Base-by-base conservation (phyloP, 1,139 yeast species). In the Suhomyces chickasaworum region DNA sequence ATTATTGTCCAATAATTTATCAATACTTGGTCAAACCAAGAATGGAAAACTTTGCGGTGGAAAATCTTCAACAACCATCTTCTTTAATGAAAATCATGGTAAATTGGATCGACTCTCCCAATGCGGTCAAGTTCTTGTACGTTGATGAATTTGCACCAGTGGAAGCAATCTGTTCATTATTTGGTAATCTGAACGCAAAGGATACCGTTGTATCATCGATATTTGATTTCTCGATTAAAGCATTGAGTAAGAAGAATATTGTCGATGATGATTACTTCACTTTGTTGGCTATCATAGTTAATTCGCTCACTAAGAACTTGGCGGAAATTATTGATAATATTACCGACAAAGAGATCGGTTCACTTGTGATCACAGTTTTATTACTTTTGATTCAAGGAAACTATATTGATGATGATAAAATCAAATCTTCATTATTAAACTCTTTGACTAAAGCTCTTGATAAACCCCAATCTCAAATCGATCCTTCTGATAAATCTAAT, bases 1-100 rank as follows among this genome's bases (percentile, higher is more conserved):
- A 64, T 0, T 80, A 80, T 56, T 75, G 81, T 41, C 71, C 73
- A 4, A 56, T 69, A 2, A 76, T 93, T 9, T 85, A 79, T 58
- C 61, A 68, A 3, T 60, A 70, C 36, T 70, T 90, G 31, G 69
- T 93, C n/a, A 58, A 61, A 18, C 91, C 96, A 10, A 80, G 95
- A 57, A 71, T 93, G 56, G 68, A 55, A 1, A 72, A 77, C 20
- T 90, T 91, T 63, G 85, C 86, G 2, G 75, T 69, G 35, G 96
- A 88, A 57, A 91, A 91, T 60, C 71, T 87, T 39, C 95, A 89
- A 58, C 90, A 85, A 57, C 85, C 91, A 1, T 89, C 97, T 0
- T 80, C 96, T 0, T 64, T 91, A 41, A 71, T 91, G 79, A 79
- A 73, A 47, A 64, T 89, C n/a, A 78, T 91, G 55, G 67, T 80